A percentile compares a stretch with the other conserved stretches of the same genome.
Evolutionary conservation across 2,329 filamentous ascomycete genomes (phyloP).

Genomic region (Sphaerostilbella broomeana): DNA sequence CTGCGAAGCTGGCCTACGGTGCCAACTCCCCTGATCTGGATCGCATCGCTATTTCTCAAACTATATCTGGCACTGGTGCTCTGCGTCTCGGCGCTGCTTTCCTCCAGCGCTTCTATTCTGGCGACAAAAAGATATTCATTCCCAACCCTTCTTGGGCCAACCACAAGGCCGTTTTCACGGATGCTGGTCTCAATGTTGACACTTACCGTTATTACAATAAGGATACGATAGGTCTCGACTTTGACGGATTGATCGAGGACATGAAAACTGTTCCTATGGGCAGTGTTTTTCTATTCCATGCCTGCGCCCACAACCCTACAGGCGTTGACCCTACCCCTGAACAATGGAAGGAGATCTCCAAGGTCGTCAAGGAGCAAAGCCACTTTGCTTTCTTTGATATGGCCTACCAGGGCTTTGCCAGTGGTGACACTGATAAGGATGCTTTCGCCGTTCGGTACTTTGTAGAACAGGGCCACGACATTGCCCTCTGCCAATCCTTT

Average conservation of each 20-base stretch:
- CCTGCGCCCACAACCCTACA: slow-evolving; percentile 96
- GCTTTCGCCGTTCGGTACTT: slow-evolving; percentile 93
- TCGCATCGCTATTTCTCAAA: slow-evolving; percentile 87
- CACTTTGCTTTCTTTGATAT: slow-evolving; percentile 99
- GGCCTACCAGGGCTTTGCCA: slow-evolving; percentile 98
- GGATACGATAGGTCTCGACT: slow-evolving; percentile 96
- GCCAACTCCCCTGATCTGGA: slow-evolving; percentile 67
- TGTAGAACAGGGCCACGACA: slow-evolving; percentile 82
- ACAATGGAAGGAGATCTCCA: slow-evolving; percentile 89
- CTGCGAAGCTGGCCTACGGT: slow-evolving; percentile 86
- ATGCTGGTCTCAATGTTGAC: slow-evolving; percentile 83
- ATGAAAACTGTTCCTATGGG: slow-evolving; percentile 81
- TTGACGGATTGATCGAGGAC: slow-evolving; percentile 85
- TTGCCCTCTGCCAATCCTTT: slow-evolving; percentile 86
- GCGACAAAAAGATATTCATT: slow-evolving; percentile 93
- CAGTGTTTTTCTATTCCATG: slow-evolving; percentile 90
- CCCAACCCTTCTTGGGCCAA: slow-evolving; percentile 74
- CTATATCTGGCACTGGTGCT: slow-evolving; percentile 95
- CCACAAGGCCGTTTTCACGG: slow-evolving; percentile 93
- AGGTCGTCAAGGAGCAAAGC: slow-evolving; percentile 74
- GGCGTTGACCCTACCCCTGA: slow-evolving; percentile 87
- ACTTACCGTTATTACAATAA: slow-evolving; percentile 99
- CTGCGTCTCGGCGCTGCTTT: slow-evolving; percentile 92
- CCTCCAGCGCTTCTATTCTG: slow-evolving; percentile 83
- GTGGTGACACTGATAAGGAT: slow-evolving; percentile 83